These are phyloP conservation scores for Fusarium setosum DNA, from an alignment of 2,329 filamentous ascomycete species.

Conservation along the genomic window DNA sequence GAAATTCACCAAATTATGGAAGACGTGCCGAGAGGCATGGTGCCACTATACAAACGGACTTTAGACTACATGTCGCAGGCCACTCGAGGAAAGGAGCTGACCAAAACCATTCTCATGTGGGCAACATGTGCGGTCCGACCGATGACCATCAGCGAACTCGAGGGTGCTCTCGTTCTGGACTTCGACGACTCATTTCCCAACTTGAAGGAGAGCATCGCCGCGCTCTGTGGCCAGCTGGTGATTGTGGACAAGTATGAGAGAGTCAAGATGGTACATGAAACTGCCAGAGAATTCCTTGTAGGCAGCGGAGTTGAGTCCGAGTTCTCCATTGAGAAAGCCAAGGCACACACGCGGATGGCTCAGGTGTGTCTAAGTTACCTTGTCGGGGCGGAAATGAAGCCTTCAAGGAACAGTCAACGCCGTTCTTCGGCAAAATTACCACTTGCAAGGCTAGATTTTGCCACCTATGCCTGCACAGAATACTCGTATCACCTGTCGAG, in stretches of 20 bases:
- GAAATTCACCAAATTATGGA: slow-evolving; percentile 47
- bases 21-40: slow-evolving; percentile 47
- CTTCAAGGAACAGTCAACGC: slow-evolving; percentile 41
- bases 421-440: slow-evolving; percentile 9
- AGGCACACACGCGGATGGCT: slow-evolving; percentile 48
- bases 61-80: slow-evolving; percentile 46
- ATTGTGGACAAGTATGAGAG: slow-evolving; percentile 46
- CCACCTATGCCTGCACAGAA: slow-evolving; percentile 45
- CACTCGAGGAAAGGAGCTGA: slow-evolving; percentile 43
- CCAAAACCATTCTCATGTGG: slow-evolving; percentile 52
- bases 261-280: slow-evolving; percentile 53
- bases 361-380: slow-evolving; percentile 49
- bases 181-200: slow-evolving; percentile 44
- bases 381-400: slow-evolving; percentile 47
- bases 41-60: slow-evolving; percentile 46
- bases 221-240: slow-evolving; percentile 51
- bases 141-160: slow-evolving; percentile 48
- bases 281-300: slow-evolving; percentile 49
- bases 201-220: slow-evolving; percentile 41
- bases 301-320: slow-evolving; percentile 40
- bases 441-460: slow-evolving; percentile 28
- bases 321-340: slow-evolving; percentile 42
- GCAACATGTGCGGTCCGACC: slow-evolving; percentile 47
- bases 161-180: slow-evolving; percentile 48
- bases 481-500: slow-evolving; percentile 50